Evolutionary conservation across 805 yeast species (phyloP).

Genomic region (Myxozyma sirexii): DNA sequence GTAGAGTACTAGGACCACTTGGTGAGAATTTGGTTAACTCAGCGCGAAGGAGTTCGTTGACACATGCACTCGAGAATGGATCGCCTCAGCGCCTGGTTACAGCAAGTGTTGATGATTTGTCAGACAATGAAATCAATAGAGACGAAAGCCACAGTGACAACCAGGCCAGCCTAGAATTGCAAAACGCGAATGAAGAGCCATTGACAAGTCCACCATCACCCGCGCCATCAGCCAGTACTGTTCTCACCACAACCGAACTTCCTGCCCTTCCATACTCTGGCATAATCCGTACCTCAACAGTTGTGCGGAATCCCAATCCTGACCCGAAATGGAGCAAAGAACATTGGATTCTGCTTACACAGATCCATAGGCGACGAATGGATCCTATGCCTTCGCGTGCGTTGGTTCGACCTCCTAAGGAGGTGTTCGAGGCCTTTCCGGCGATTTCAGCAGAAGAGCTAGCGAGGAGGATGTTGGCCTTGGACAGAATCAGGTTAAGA

Average conservation of each 20-base stretch:
- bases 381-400: conserved; percentile 26
- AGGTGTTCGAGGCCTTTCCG: conserved; percentile 26
- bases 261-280: conserved; percentile 8
- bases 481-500: conserved; percentile 19
- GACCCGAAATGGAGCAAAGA: conserved; percentile 19
- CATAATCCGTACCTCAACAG: not conserved
- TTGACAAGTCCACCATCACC: not conserved
- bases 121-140: not conserved
- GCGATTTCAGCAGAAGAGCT: conserved; percentile 13
- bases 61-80: not conserved
- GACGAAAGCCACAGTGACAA: not conserved
- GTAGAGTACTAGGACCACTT: not conserved
- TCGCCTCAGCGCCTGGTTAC: not conserved
- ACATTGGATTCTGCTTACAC: conserved; percentile 29
- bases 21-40: not conserved
- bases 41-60: not conserved
- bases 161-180: not conserved
- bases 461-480: conserved; percentile 27
- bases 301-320: conserved; percentile 15
- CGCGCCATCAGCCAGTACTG: conserved; percentile 2
- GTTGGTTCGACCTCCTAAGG: conserved; percentile 11
- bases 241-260: conserved; percentile 15
- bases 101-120: not conserved
- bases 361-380: conserved; percentile 23
- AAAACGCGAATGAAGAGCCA: not conserved